phyloP scores from a whole-genome alignment of 78 protist species.

The Isochrysis galbana region DNA sequence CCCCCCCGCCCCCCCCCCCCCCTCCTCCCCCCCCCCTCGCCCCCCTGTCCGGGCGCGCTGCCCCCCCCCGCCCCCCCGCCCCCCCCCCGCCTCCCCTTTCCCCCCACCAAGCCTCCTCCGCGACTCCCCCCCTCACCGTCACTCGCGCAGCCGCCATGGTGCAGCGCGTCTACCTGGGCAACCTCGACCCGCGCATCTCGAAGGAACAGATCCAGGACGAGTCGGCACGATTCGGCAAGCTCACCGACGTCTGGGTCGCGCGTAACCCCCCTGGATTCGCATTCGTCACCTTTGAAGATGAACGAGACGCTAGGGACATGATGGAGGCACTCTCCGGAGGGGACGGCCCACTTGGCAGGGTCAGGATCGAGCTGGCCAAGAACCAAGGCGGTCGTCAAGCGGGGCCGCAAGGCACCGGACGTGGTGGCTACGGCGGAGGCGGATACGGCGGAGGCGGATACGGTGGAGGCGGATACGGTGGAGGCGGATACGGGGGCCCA shows the following conservation, averaged over 20 bases:
- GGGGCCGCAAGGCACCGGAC: neutral
- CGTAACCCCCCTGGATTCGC: slow-evolving; percentile 15
- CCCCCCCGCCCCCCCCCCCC: no score
- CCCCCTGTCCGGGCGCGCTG: no score
- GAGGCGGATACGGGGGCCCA: no score
- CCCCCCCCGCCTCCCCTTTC: no score
- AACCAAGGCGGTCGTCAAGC: neutral
- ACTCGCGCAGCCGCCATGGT: neutral
- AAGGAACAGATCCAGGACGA: neutral
- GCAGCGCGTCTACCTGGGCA: slow-evolving; percentile 1
- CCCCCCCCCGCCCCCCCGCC: no score
- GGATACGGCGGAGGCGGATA: neutral
- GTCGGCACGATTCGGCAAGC: neutral
- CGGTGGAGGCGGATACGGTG: neutral
- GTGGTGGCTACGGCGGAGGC: neutral
- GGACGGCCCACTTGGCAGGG: no score
- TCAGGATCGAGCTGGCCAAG: neutral
- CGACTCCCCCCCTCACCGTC: no score
- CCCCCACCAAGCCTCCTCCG: no score
- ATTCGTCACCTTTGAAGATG: neutral
- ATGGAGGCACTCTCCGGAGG: neutral
- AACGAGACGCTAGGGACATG: neutral
- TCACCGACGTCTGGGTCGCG: slow-evolving; percentile 6
- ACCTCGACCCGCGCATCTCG: neutral
- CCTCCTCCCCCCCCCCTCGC: no score